A percentile compares a stretch with the other conserved stretches of the same genome.
phyloP scores from a whole-genome alignment of 202 grass and related monocot genomes.

The Cymbopogon flexuosus region DNA sequence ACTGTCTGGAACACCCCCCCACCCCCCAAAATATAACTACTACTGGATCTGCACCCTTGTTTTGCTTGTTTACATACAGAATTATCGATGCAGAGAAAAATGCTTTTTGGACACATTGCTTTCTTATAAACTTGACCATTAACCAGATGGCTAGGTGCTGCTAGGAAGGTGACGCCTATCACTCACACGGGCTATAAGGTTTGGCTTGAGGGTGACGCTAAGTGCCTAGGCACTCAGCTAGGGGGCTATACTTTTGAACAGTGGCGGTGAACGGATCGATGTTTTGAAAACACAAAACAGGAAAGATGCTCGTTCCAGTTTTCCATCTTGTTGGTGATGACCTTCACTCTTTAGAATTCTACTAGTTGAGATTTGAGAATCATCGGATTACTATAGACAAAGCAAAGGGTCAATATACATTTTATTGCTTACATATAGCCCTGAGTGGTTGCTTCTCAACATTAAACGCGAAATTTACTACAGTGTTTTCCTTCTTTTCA shows the following conservation, averaged over 20 bases:
- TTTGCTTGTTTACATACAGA: background rate
- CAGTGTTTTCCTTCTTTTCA: background rate
- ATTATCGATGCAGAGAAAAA: background rate
- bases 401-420: slow-evolving; percentile 14
- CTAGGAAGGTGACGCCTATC: background rate
- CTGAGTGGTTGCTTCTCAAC: slow-evolving; percentile 14
- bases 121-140: background rate
- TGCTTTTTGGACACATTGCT: slow-evolving; percentile 10
- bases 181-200: background rate
- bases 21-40: background rate
- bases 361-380: background rate
- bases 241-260: background rate
- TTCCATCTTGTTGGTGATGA: background rate
- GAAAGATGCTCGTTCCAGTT: background rate
- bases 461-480: slow-evolving; percentile 36
- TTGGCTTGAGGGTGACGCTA: background rate
- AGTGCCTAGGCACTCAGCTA: background rate
- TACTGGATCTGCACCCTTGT: background rate
- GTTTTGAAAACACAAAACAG: background rate
- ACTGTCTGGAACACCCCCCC: background rate
- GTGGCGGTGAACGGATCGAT: background rate
- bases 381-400: background rate
- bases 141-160: background rate
- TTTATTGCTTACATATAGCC: slow-evolving; percentile 39
- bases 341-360: background rate